Evolutionary conservation across 192 early-diverging fungal genomes (phyloP), one percentile per base, ranked within the genome.

Genomic region (Neocallimastix lanati): DNA sequence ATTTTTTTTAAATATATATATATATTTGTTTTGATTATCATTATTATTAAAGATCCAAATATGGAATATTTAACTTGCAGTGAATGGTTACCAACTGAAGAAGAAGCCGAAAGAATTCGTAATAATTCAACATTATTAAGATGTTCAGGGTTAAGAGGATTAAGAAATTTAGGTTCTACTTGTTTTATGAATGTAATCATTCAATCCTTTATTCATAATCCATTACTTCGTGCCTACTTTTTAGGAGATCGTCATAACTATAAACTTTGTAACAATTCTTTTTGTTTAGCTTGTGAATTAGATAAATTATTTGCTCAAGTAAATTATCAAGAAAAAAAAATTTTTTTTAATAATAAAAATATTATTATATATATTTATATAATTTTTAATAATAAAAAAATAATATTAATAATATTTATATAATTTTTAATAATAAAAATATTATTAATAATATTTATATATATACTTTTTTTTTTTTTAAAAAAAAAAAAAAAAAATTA

Each of bases 101-200:
- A 86, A 35, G 93, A 94, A 29, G 77, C 86, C 1, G 80, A 81
- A 80, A 86, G 86, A 25, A 77, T 86, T 28, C 76, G 78, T n/a
- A 85, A 85, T 28, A 83, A 86, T 36, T 85, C 83, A 16, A 67
- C 79, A 6, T 77, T 82, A 27, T 77, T 79, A 28, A 76, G 82
- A 33, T 88, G 86, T 29, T 82, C 84, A 37, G 93, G 94, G 9
- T 82, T 97, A 21, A 90, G 97, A n/a, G 97, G 97, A 25, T 84
- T 96, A 78, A 84, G 88, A 35, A 99, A 99, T 80, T 89, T 99
- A 86, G 97, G 97, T 21, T 92, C 93, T 0, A 99, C 97, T 1
- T 99, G 97, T 82, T 99, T 95, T 81, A 95, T 99, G 90, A 96
- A 94, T 83, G 93, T 93, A 9, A 92, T 99, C 28, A 85, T 99